Evolutionary conservation across 148 eudicot species (phyloP), one percentile per base, ranked within the genome.

Genomic region (Amaranthus cruentus): DNA sequence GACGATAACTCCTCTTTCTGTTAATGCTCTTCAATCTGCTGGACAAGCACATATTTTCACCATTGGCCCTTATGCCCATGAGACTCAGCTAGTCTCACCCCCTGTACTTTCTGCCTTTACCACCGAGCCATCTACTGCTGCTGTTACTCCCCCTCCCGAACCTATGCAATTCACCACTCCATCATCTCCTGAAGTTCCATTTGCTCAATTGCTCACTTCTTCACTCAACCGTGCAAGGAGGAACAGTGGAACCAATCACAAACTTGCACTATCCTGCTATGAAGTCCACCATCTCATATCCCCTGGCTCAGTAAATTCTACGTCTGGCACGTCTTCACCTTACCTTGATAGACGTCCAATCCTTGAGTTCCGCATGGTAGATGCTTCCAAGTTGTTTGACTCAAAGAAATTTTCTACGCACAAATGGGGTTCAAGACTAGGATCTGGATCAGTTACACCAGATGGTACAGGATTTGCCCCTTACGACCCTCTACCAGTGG

Each of bases 161-260:
- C 82, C 91, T 12, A 81, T 88, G 68, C 97, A 88, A 62, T 69
- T 76, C 46, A 94, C 98, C 51, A 89, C 93, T 10, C 98, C 98
- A 47, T 85, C 97, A 21, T 91, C 98, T 1, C 98, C 98, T 9
- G 98, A 94, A 74, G 98, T 93, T 18, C 98, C 98, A 2, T 93
- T 93, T 68, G 97, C 97, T 54, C 88, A 91, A 75, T 90, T 89
- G 61, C 77, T 93, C 78, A 81, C 94, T 6, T 86, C 91, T 1
- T 89, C 97, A 1, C 86, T 91, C 11, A 88, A 90, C 51, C 88
- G 90, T 13, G 71, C 80, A 7, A 76, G 90, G 73, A 91, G 90
- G 76, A 80, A 89, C 69, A 81, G 88, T 80, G 90, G 87, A 55
- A 28, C 78, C 43, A 87, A 74, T 73, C 85, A 81, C 46, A 91